Conservation (phyloP, 345 rosid species). For the Salix koriyanagi region DNA sequence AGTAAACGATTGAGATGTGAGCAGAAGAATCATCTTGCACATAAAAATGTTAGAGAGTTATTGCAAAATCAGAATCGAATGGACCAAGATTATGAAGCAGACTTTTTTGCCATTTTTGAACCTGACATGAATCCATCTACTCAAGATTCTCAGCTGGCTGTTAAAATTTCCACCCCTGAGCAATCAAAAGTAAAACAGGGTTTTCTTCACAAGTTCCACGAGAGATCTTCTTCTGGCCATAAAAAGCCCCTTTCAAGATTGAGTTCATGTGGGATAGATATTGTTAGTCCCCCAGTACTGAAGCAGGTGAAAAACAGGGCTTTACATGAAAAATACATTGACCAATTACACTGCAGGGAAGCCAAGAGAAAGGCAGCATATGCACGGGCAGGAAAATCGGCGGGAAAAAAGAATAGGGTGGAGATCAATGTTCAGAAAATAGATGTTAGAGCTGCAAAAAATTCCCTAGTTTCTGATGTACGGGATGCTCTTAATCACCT, state of each 20-base stretch:
- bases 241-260: constrained; percentile 41
- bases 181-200: constrained; percentile 30
- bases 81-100: constrained; percentile 48
- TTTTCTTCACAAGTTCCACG: constrained; percentile 37
- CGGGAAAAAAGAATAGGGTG: constrained; percentile 43
- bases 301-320: constrained; percentile 61
- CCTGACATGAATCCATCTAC: constrained; percentile 30
- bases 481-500: constrained; percentile 60
- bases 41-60: constrained; percentile 55
- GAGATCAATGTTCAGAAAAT: constrained; percentile 22
- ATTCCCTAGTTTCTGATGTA: constrained; percentile 45
- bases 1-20: constrained; percentile 28
- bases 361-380: constrained; percentile 60
- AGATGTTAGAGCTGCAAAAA: constrained; percentile 56
- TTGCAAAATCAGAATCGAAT: constrained; percentile 47
- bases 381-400: constrained; percentile 11
- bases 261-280: constrained; percentile 20
- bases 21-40: constrained; percentile 35
- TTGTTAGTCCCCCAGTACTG: constrained; percentile 60
- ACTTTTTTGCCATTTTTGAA: constrained; percentile 71
- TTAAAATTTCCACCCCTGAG: constrained; percentile 44
- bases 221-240: constrained; percentile 31
- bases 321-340: constrained; percentile 78
- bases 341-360: constrained; percentile 67
- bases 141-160: constrained; percentile 17